Conservation (phyloP, 2,329 filamentous ascomycete species). For the Penicillium sp. region DNA sequence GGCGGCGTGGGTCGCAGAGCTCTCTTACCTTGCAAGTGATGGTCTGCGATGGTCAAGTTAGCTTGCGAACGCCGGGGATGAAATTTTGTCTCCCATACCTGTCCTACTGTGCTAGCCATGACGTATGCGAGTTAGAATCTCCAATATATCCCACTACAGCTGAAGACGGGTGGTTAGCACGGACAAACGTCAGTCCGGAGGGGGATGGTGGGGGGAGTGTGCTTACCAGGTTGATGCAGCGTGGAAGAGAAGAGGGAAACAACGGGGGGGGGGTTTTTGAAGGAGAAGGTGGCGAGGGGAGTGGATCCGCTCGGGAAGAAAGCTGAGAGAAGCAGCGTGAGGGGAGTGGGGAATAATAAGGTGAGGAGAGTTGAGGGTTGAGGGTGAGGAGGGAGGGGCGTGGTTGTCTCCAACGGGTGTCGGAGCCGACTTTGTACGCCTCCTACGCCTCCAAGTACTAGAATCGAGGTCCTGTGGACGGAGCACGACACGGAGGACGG, state of each 20-base stretch:
- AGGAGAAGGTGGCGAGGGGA: slow-evolving; percentile 6
- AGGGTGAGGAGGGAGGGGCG: slow-evolving; percentile 13
- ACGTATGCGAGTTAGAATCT: slow-evolving; percentile 18
- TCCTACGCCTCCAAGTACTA: too few species aligned
- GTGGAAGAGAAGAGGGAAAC: slow-evolving; percentile 13
- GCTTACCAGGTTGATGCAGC: slow-evolving; percentile 17
- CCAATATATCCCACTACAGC: not conserved
- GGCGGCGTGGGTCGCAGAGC: slow-evolving; percentile 6
- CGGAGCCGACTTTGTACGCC: slow-evolving; percentile 1
- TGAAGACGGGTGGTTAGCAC: not conserved
- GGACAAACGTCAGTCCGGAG: slow-evolving; percentile 4
- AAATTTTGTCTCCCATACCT: slow-evolving; percentile 41
- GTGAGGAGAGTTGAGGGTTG: too few species aligned
- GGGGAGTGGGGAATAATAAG: slow-evolving; percentile 17
- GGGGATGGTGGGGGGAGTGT: slow-evolving; percentile 3
- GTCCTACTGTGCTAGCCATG: slow-evolving; percentile 58
- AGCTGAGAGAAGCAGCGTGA: slow-evolving; percentile 14
- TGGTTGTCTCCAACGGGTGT: slow-evolving; percentile 13
- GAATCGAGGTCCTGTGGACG: too few species aligned
- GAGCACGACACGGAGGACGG: too few species aligned
- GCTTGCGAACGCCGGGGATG: too few species aligned
- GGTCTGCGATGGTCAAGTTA: slow-evolving; percentile 54
- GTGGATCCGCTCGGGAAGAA: slow-evolving; percentile 8
- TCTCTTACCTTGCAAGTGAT: slow-evolving; percentile 83
- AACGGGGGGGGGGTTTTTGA: slow-evolving; percentile 21